These are phyloP conservation scores for Hirsutella minnesotensis DNA, from an alignment of 2,329 filamentous ascomycete genomes.

Conservation along the genomic window DNA sequence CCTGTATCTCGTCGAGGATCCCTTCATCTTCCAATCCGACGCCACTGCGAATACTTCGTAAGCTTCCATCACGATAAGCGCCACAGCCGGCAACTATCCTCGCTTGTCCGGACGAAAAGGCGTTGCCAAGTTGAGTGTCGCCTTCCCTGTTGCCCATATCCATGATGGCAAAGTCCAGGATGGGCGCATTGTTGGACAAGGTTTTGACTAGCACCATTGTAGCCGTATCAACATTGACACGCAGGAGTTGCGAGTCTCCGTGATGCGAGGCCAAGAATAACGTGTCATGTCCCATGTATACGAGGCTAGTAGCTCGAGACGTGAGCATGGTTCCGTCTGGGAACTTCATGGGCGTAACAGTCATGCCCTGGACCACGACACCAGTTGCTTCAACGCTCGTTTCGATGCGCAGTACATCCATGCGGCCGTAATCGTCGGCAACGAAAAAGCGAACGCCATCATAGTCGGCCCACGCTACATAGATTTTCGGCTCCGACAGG, in stretches of 20 bases:
- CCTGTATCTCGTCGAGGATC: constrained; percentile 65
- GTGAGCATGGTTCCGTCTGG: constrained; percentile 28
- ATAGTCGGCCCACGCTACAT: constrained; percentile 81
- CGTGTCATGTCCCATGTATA: constrained; percentile 62
- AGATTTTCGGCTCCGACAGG: constrained; percentile 67
- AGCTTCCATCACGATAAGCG: constrained; percentile 74
- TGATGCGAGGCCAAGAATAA: constrained; percentile 88
- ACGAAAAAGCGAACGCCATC: constrained; percentile 77
- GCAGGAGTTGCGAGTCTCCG: constrained; percentile 78
- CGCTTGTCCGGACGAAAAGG: constrained; percentile 91
- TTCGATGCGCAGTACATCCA: constrained; percentile 75
- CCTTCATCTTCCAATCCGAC: constrained; percentile 85
- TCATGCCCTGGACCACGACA: constrained; percentile 60
- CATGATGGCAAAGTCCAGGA: constrained; percentile 91
- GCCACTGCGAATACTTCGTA: constrained; percentile 85
- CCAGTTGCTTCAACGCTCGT: constrained; percentile 52
- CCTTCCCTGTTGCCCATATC: constrained; percentile 81
- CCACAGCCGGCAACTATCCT: constrained; percentile 89
- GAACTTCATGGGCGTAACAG: constrained; percentile 38
- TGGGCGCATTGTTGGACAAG: constrained; percentile 66
- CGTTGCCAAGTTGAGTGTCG: constrained; percentile 63
- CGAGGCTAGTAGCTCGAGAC: constrained; percentile 64
- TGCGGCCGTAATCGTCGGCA: constrained; percentile 77
- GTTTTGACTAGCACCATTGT: constrained; percentile 59
- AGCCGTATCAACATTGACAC: constrained; percentile 31